Evolutionary conservation across 2,329 filamentous ascomycete genomes (phyloP).

Genomic region (Tolypocladium amazonense): DNA sequence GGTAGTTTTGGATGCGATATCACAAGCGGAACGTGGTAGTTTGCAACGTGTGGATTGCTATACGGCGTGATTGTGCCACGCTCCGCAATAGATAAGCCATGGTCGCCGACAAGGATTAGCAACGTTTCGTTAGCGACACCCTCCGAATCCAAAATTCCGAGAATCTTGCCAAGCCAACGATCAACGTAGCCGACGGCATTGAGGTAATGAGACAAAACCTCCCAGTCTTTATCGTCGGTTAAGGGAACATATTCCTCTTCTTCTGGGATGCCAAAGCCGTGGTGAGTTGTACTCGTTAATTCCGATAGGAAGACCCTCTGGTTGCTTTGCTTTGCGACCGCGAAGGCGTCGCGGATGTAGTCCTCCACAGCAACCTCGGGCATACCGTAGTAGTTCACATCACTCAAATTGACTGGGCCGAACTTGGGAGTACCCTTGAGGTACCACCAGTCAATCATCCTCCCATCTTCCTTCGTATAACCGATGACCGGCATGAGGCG

Average conservation of each 20-base stretch:
- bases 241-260: conserved; percentile 15
- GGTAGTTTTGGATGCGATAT: conserved; percentile 22
- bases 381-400: conserved; percentile 23
- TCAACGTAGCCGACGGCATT: conserved; percentile 22
- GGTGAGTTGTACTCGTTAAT: conserved; percentile 22
- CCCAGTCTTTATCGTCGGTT: conserved; percentile 11
- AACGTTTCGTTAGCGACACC: conserved; percentile 20
- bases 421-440: conserved; percentile 17
- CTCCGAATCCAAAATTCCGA: conserved; percentile 18
- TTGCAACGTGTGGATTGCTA: conserved; percentile 20
- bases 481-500: conserved; percentile 17
- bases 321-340: conserved; percentile 14
- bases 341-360: conserved; percentile 20
- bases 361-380: conserved; percentile 19
- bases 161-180: conserved; percentile 19
- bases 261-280: conserved; percentile 18
- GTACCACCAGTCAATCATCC: conserved; percentile 18
- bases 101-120: conserved; percentile 20
- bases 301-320: conserved; percentile 21
- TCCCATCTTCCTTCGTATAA: conserved; percentile 9
- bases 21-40: conserved; percentile 22
- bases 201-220: conserved; percentile 20
- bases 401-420: conserved; percentile 13
- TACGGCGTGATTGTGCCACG: conserved; percentile 20
- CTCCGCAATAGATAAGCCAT: conserved; percentile 21